A percentile compares a stretch with the other conserved stretches of the same genome.
These are phyloP conservation scores for Collybia nuda DNA, from an alignment of 768 basidiomycete genomes.

Conservation along the genomic window DNA sequence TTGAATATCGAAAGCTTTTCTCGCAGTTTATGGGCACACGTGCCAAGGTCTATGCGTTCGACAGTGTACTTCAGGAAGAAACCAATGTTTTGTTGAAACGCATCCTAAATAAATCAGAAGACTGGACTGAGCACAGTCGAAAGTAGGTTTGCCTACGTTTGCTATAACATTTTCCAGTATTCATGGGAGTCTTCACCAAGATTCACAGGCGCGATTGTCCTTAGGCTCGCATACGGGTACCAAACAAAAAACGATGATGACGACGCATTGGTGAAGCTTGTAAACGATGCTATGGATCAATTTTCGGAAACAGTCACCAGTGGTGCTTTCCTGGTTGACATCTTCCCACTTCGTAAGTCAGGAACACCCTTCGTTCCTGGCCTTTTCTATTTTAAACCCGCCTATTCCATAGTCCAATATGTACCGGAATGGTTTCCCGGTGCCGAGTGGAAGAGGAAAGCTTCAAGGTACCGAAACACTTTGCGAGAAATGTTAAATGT, in stretches of 20 bases:
- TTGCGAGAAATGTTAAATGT: conserved; percentile 16
- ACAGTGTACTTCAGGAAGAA: conserved; percentile 10
- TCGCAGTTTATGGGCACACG: conserved; percentile 18
- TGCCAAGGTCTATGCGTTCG: conserved; percentile 15
- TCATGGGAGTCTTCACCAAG: too few relatives aligned
- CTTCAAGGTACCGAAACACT: conserved; percentile 6
- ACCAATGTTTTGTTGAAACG: conserved; percentile 9
- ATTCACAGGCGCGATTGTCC: too few relatives aligned
- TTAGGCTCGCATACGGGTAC: too few relatives aligned
- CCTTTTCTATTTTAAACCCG: neutral
- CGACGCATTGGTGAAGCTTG: conserved; percentile 21
- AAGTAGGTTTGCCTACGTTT: too few relatives aligned
- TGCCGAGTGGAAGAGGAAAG: conserved; percentile 23
- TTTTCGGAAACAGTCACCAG: conserved; percentile 18
- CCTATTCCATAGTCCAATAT: conserved; percentile 14
- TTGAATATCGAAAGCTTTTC: conserved; percentile 17
- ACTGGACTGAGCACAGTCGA: too few relatives aligned
- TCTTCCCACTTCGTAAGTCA: conserved; percentile 21
- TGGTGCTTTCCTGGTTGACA: conserved; percentile 26
- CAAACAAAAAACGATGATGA: conserved; percentile 11
- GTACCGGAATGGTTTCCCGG: conserved; percentile 33
- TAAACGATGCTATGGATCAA: conserved; percentile 21
- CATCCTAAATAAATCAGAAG: too few relatives aligned
- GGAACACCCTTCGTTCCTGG: too few relatives aligned
- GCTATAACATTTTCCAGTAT: too few relatives aligned